Percentiles rank a stretch among this genome's conserved stretches.
These are phyloP conservation scores for Arbutus unedo DNA, from an alignment of 148 eudicot genomes.

Conservation along the genomic window DNA sequence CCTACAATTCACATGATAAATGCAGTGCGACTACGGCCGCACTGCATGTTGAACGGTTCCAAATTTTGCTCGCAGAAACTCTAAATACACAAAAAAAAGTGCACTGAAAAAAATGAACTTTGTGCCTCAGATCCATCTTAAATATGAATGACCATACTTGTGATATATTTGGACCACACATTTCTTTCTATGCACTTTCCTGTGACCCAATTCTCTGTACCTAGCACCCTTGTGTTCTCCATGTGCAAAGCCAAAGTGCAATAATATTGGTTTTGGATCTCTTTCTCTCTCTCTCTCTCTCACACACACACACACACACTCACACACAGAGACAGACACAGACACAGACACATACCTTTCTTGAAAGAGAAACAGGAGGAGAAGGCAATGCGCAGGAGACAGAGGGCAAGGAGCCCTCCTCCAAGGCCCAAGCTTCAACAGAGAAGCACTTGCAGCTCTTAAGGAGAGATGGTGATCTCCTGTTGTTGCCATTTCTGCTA, in stretches of 20 bases:
- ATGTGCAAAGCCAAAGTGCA: not conserved
- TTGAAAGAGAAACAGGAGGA: conserved; percentile 79
- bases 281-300: not conserved
- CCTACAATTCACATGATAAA: too few relatives aligned
- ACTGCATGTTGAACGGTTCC: not conserved
- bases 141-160: not conserved
- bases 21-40: too few relatives aligned
- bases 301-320: not conserved
- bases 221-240: not conserved
- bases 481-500: conserved; percentile 15
- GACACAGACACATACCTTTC: conserved; percentile 51
- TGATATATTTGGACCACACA: not conserved
- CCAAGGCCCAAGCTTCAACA: conserved; percentile 62
- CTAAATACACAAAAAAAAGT: not conserved
- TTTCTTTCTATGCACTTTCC: not conserved
- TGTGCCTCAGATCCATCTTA: not conserved
- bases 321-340: not conserved
- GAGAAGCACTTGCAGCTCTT: conserved; percentile 68
- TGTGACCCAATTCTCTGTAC: not conserved
- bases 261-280: not conserved
- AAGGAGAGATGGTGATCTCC: conserved; percentile 46
- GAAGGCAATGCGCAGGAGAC: conserved; percentile 69
- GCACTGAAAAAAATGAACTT: not conserved
- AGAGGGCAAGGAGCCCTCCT: conserved; percentile 77
- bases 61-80: not conserved